Evolutionary conservation across 2,329 filamentous ascomycete genomes (phyloP), one percentile per base, ranked within the genome.

Genomic region (Aureobasidium sp.): DNA sequence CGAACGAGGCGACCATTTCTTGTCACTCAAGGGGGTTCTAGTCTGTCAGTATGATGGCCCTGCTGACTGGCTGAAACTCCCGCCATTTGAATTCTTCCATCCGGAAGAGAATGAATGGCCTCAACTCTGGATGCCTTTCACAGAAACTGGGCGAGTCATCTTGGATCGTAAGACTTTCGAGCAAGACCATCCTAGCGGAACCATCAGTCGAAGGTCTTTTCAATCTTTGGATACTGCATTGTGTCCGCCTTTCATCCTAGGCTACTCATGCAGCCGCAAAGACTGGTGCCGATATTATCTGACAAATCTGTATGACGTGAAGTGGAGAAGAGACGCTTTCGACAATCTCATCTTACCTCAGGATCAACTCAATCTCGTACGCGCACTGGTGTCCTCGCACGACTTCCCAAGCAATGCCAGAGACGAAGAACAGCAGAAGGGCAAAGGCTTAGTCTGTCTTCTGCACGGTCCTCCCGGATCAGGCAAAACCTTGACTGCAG

Each of bases 361-460:
- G 3, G 34, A 29, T 10, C 41, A 45, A 24, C 14, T 45, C 1
- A 32, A 24, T 16, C 29, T 45, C 17, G 19, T 45, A 12, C 19
- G 41, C 14, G 41, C 41, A 2, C 41, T 45, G 2, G 29, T 45
- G 1, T 32, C 41, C 6, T 45, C 41, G 1, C 41, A 45, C 29
- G 34, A 29, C 17, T 45, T 45, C 6, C 41, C 41, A 17, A 24
- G 17, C 12, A 7, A n/a, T n/a, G 41, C 41, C 12, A 29, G 41
- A 17, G 41, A 45, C 41, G 41, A 45, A 45, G 41, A 34, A 14
- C 41, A 45, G 17, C 41, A 45, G 12, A 70, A 70, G 53, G 68
- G 69, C n/a, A 69, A 69, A 42, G 69, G 69, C 0, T 54, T 70
- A 0, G 57, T 67, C 6, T 61, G 71, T 6, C 61, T 72, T 0